phyloP scores from a whole-genome alignment of 108 stramenopile genomes.

The Fragilaria radians region DNA sequence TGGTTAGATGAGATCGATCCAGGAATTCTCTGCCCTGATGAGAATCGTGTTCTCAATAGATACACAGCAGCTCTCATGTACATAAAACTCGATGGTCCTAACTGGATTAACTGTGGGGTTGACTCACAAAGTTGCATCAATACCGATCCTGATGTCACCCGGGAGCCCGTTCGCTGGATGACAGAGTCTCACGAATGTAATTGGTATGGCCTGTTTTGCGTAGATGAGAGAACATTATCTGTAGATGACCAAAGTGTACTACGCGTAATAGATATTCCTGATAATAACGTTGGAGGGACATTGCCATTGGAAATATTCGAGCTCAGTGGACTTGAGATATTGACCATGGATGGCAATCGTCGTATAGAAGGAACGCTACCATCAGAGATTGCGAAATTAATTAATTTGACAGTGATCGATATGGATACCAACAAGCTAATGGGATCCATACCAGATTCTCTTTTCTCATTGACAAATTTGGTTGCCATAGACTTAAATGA shows the following conservation, averaged over 20 bases:
- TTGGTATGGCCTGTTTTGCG: not conserved
- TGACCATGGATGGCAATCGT: not conserved
- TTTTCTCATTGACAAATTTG: not conserved
- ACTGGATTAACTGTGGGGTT: not conserved
- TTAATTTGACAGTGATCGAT: not conserved
- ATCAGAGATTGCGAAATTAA: not conserved
- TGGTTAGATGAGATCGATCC: not conserved
- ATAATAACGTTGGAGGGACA: not conserved
- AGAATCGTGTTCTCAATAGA: not conserved
- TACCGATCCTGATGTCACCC: not conserved
- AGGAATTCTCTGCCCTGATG: not conserved
- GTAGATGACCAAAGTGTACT: not conserved
- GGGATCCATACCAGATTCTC: not conserved
- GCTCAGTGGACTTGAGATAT: not conserved
- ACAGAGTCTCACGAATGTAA: not conserved
- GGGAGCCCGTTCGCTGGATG: not conserved
- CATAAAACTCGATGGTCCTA: not conserved
- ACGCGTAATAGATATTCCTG: not conserved
- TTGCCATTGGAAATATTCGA: not conserved
- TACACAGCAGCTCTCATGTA: not conserved
- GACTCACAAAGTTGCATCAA: not conserved
- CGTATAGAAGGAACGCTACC: not conserved
- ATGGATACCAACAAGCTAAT: constrained; percentile 4
- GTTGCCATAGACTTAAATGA: not conserved
- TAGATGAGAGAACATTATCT: not conserved